Base-by-base conservation (phyloP, 228 moss, liverwort and hornwort genomes). In the Sphagnum magellanicum region DNA sequence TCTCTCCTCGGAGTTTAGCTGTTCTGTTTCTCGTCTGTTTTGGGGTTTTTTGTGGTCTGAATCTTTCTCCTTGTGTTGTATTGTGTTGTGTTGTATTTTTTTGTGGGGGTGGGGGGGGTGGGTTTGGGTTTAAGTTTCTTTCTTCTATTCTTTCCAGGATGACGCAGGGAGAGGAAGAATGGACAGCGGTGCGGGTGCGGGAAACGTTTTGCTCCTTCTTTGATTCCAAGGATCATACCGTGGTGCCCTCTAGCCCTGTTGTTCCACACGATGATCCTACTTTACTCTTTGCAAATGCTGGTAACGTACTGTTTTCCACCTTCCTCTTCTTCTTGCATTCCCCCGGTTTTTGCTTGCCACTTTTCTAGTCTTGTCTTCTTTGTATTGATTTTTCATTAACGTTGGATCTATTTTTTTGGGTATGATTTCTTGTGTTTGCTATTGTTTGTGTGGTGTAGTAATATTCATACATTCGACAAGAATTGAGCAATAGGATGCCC, bases 221-320 rank as follows among this genome's bases (percentile, higher is more conserved):
- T 67, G 52, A 87, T 50, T 73, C 77, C 6, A 84, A 87, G 77
- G 64, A 63, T 48, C 87, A 87, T 13, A 84, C 81, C 16, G 63
- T 77, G 10, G 77, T 84, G 16, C 13, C 75, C 4, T 87, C 87
- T 4, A 84, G 83, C 8, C 87, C 87, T 11, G 87, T 87, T 8
- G 87, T 87, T 16, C 87, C 87, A 1, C 74, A 78, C 4, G 87
- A 87, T 63, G 87, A 87, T 73, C 87, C 87, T 53, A 87, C 87
- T 5, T 60, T 87, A 70, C 77, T 87, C 13, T 87, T 87, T 61
- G 84, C 87, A 59, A 87, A 87, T 81, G 81, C 65, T 50, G 65
- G 65, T 66, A 16, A 66, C 16, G 47, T 9, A 10, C 14, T 14
- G 14, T 10, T 10, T 10, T 58, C 58, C 58, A 10, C 58, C 14